Conservation (phyloP, 2,329 filamentous ascomycete species). For the Stagonosporopsis tanaceti region DNA sequence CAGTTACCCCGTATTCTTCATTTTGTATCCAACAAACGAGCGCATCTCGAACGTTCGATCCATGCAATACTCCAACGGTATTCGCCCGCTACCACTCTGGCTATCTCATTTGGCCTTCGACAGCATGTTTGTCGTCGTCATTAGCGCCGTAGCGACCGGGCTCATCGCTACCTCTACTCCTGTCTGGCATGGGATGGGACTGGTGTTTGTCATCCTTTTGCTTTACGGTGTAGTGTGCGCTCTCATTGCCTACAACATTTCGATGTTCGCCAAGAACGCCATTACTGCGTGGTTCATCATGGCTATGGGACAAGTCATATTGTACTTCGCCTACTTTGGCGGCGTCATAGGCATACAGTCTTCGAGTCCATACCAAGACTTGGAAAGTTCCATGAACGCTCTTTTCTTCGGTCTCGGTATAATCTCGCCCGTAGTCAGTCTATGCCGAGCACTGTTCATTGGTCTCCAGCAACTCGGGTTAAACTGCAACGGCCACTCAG, state of each 20-base stretch:
- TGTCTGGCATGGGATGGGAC: slow-evolving; percentile 77
- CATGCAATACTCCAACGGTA: slow-evolving; percentile 88
- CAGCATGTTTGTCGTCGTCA: slow-evolving; percentile 72
- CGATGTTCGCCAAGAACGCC: slow-evolving; percentile 74
- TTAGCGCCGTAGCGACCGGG: slow-evolving; percentile 71
- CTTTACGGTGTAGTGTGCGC: slow-evolving; percentile 81
- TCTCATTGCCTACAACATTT: slow-evolving; percentile 79
- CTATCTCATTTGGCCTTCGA: slow-evolving; percentile 81
- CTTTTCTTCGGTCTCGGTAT: slow-evolving; percentile 36
- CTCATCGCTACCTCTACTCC: slow-evolving; percentile 64
- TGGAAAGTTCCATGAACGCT: slow-evolving; percentile 30
- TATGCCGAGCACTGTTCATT: slow-evolving; percentile 31
- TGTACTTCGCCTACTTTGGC: slow-evolving; percentile 56
- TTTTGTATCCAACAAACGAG: slow-evolving; percentile 84
- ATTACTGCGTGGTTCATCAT: slow-evolving; percentile 76
- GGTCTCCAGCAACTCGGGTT: slow-evolving; percentile 69
- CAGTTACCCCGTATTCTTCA: slow-evolving; percentile 83
- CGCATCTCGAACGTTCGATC: slow-evolving; percentile 78
- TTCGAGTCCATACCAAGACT: slow-evolving; percentile 21
- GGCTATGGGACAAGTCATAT: slow-evolving; percentile 71
- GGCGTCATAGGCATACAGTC: slow-evolving; percentile 34
- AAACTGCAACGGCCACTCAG: slow-evolving; percentile 67
- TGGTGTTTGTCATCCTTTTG: slow-evolving; percentile 79
- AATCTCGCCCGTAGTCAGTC: slow-evolving; percentile 29
- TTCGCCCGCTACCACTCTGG: slow-evolving; percentile 82